These are phyloP conservation scores for Aquanectria penicillioides DNA, from an alignment of 2,329 filamentous ascomycete genomes.

Conservation along the genomic window DNA sequence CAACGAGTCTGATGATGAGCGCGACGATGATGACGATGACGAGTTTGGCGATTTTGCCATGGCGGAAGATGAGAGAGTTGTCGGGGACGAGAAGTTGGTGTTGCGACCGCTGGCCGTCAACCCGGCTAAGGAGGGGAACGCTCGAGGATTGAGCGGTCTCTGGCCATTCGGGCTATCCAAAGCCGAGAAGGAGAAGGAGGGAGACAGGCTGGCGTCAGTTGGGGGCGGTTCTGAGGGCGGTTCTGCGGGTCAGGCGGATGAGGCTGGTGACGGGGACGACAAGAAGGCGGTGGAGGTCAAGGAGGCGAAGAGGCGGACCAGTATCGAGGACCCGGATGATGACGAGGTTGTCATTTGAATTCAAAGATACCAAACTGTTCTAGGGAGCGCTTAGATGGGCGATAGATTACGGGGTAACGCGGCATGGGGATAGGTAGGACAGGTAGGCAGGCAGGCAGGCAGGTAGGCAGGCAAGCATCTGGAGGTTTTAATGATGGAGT, in stretches of 20 bases:
- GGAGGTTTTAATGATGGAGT: conserved; percentile 9
- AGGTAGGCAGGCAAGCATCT: background rate
- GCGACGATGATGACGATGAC: conserved; percentile 68
- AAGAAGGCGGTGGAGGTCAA: conserved; percentile 60
- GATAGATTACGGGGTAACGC: conserved; percentile 23
- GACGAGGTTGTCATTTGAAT: conserved; percentile 56
- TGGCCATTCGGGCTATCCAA: conserved; percentile 65
- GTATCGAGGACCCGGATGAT: conserved; percentile 69
- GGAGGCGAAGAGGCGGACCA: conserved; percentile 65
- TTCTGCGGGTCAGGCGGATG: conserved; percentile 5
- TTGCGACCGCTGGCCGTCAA: conserved; percentile 66
- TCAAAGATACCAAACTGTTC: conserved; percentile 34
- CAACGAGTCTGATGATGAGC: conserved; percentile 60
- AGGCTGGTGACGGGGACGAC: conserved; percentile 42
- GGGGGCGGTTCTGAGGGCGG: conserved; percentile 7
- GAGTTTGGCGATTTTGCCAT: conserved; percentile 77
- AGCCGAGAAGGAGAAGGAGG: conserved; percentile 47
- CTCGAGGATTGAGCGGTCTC: conserved; percentile 60
- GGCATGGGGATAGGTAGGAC: background rate
- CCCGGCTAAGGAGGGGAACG: conserved; percentile 52
- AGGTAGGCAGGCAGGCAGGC: background rate
- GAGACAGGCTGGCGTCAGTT: conserved; percentile 16
- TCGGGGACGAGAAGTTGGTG: conserved; percentile 54
- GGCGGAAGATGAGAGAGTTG: conserved; percentile 61
- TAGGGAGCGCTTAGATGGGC: conserved; percentile 21